Base-by-base conservation (phyloP, 2,329 filamentous ascomycete species). In the Xylaria multiplex region DNA sequence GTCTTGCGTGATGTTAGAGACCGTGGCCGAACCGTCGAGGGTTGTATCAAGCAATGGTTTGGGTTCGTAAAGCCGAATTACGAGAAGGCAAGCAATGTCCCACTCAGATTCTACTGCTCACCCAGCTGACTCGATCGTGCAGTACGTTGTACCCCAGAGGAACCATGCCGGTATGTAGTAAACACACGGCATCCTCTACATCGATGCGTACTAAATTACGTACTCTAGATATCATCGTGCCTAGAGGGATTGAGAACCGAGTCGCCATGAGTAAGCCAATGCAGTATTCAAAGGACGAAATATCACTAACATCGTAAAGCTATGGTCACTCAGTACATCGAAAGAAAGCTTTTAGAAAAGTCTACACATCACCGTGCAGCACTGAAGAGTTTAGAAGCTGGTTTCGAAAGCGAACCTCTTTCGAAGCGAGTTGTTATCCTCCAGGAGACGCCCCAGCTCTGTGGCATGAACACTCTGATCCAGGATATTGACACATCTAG, bases 1-100 rank as follows among this genome's bases (percentile, higher is more conserved):
- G 91, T 96, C 71, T 82, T 93, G 43, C 91, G 96, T 75, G 96
- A 99, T 80, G 93, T 98, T 24, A 88, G 88, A 73, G 93, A 97
- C 74, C 89, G 96, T 74, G 95, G 92, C 2, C 88, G 96, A 76
- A 95, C 97, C 75, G 91, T 98, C 63, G 92, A 97, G 76, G 96
- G 96, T 46, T 95, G 94, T 75, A 94, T 99, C 78, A 98, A 98
- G 79, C 96, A 99, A 78, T 99, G 96, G 96, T 97, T 98, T 77
- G 83, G 82, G 11, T 99, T 92, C 77, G 96, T 99, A 49, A 99
- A 99, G 80, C 96, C 96, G 2, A 98, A 98, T 75, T 98, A 96
- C 74, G 91, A 95, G 78, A 93, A 91, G 79, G 86, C 85, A 75
- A 62, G 74, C 59, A 3, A 30, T 19, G 16, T 40, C 45, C 32